A percentile compares a stretch with the other conserved stretches of the same genome.
These are phyloP conservation scores for Phoma sp. DNA, from an alignment of 2,329 filamentous ascomycete genomes.

Conservation along the genomic window DNA sequence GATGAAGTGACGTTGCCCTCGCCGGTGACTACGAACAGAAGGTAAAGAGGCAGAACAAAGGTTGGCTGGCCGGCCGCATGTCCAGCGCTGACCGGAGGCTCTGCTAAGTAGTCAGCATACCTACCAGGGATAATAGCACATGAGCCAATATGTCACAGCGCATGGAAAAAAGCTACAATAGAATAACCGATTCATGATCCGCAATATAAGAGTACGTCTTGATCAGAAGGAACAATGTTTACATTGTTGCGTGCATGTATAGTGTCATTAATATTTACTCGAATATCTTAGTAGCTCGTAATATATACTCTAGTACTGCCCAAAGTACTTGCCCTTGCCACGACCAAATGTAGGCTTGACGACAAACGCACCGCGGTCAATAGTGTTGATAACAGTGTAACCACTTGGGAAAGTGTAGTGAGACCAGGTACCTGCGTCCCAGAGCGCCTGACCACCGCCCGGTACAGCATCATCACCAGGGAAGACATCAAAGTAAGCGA, in stretches of 20 bases:
- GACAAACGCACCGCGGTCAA: constrained; percentile 52
- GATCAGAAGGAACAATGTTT: neutral
- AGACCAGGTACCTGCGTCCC: constrained; percentile 53
- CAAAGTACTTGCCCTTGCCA: constrained; percentile 37
- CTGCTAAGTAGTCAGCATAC: no score
- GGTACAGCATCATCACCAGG: constrained; percentile 47
- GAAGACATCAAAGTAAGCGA: constrained; percentile 52
- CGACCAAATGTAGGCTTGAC: constrained; percentile 36
- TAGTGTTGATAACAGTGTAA: constrained; percentile 57
- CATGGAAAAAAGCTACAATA: no score
- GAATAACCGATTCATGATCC: no score
- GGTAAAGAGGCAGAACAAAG: no score
- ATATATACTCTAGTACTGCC: constrained; percentile 16
- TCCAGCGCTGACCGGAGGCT: no score
- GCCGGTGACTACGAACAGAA: no score
- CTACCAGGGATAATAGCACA: no score
- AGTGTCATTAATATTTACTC: constrained; percentile 10
- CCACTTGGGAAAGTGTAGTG: constrained; percentile 50
- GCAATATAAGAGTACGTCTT: no score
- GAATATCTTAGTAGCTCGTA: neutral
- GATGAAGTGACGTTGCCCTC: no score
- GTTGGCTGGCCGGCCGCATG: no score
- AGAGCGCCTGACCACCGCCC: constrained; percentile 45
- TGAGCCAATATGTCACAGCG: no score
- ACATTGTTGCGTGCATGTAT: neutral